phyloP scores from a whole-genome alignment of 495 filamentous ascomycete genomes.

The Aspergillus egyptiacus region DNA sequence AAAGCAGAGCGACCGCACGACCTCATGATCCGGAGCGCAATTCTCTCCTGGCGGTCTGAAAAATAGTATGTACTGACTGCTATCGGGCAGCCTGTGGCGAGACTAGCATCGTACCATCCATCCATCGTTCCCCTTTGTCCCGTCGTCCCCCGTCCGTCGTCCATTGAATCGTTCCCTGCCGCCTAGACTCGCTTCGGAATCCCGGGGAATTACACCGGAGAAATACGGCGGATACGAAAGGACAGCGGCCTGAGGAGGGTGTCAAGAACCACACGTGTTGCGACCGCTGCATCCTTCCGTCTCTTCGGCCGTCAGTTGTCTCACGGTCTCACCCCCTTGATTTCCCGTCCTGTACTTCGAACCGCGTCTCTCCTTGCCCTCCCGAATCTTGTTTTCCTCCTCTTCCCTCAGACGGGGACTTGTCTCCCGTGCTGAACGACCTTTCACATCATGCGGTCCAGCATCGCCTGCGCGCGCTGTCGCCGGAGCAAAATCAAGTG shows the following conservation, averaged over 20 bases:
- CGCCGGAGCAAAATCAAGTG: conserved; percentile 80
- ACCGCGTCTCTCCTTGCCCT: background rate
- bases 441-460: conserved; percentile 56
- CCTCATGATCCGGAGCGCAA: no score
- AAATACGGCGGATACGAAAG: conserved; percentile 18
- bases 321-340: background rate
- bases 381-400: background rate
- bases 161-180: no score
- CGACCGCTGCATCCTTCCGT: conserved; percentile 18
- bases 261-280: conserved; percentile 12
- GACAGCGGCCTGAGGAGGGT: conserved; percentile 11
- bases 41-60: no score
- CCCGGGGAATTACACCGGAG: conserved; percentile 24
- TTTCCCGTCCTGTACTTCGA: conserved; percentile 6
- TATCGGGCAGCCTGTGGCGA: conserved; percentile 11
- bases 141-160: no score
- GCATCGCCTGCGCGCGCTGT: conserved; percentile 73
- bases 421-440: conserved; percentile 20
- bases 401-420: conserved; percentile 13
- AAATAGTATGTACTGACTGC: conserved; percentile 12
- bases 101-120: conserved; percentile 14
- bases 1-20: background rate
- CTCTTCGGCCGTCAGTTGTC: background rate
- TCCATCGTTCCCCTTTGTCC: conserved; percentile 1
- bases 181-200: conserved; percentile 17